These are phyloP conservation scores for Chlorophyllum brunneum DNA, from an alignment of 768 basidiomycete species.

Conservation along the genomic window DNA sequence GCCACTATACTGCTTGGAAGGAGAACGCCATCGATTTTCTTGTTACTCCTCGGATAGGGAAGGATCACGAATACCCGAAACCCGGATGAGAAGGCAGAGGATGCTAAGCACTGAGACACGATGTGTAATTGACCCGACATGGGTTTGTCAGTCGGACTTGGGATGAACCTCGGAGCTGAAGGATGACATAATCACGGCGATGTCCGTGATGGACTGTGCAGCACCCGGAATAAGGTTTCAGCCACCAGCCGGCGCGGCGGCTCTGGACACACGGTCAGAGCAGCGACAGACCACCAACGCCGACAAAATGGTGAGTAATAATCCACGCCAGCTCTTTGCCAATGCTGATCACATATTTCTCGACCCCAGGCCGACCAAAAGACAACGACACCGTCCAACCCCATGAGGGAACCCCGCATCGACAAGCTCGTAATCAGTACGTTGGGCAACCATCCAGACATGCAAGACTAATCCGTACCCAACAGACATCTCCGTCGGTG, in stretches of 20 bases:
- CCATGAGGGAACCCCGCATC: constrained; percentile 94
- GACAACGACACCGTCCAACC: constrained; percentile 76
- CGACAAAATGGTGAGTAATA: constrained; percentile 39
- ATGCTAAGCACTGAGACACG: too few relatives aligned
- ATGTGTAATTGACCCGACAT: neutral
- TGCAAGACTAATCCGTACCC: constrained; percentile 13
- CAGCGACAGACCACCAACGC: constrained; percentile 33
- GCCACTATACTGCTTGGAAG: too few relatives aligned
- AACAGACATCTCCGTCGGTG: constrained; percentile 98
- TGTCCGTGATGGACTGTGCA: constrained; percentile 27
- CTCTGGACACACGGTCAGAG: constrained; percentile 28
- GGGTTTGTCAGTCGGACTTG: neutral
- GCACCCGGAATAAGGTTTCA: constrained; percentile 37
- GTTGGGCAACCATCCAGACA: constrained; percentile 32
- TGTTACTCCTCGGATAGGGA: too few relatives aligned
- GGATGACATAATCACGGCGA: too few relatives aligned
- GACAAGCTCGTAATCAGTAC: constrained; percentile 99
- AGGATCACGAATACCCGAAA: neutral
- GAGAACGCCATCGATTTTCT: too few relatives aligned
- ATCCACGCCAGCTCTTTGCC: neutral
- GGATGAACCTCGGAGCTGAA: too few relatives aligned
- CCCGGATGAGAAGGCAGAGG: too few relatives aligned
- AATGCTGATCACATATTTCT: constrained; percentile 4
- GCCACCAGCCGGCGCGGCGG: constrained; percentile 27
- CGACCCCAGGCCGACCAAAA: constrained; percentile 77